Evolutionary conservation across 495 filamentous ascomycete species (phyloP), one percentile per base, ranked within the genome.

Genomic region (Penicillium pancosmium): DNA sequence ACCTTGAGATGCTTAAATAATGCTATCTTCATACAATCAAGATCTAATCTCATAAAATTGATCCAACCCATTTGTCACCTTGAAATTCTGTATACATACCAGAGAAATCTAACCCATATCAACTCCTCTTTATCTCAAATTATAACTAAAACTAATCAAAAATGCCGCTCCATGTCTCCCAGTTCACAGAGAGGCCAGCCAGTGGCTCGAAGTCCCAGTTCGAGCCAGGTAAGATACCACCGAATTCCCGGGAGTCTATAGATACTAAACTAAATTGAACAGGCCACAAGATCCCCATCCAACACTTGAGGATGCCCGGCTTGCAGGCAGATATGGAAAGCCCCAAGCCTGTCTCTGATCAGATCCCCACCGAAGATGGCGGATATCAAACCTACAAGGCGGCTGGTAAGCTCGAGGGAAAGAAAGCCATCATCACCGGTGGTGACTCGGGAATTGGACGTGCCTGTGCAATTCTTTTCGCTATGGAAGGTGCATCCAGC

Each of bases 391-490:
- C 78, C 55, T 94, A 94, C 75, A 86, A 86, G 69, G 84, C 90
- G 19, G 89, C 91, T 13, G 88, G 86, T 46, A 94, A 94, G 74
- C 83, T 94, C 8, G 69, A 81, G 63, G 88, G 85, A 63, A 90
- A 89, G 71, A 88, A 83, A 44, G 90, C 89, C 33, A 73, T 94
- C 52, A 94, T 94, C 63, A 93, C 91, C 0, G 90, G 91, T 12
- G 91, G 91, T 15, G 91, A 94, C 69, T 88, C 84, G 13, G 90
- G 91, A 12, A 94, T 94, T 66, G 90, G 91, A n/a, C 87, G 90
- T 13, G 87, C 91, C 5, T 84, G 89, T 19, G 89, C 91, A 2
- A 84, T 93, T 19, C 78, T 95, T 0, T 94, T 86, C 56, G 90
- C 90, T 27, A 88, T 92, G 84, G 91, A 94, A 70, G 91, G 91